Base-by-base conservation (phyloP, 768 basidiomycete species). In the Leccinellum rugosiceps region DNA sequence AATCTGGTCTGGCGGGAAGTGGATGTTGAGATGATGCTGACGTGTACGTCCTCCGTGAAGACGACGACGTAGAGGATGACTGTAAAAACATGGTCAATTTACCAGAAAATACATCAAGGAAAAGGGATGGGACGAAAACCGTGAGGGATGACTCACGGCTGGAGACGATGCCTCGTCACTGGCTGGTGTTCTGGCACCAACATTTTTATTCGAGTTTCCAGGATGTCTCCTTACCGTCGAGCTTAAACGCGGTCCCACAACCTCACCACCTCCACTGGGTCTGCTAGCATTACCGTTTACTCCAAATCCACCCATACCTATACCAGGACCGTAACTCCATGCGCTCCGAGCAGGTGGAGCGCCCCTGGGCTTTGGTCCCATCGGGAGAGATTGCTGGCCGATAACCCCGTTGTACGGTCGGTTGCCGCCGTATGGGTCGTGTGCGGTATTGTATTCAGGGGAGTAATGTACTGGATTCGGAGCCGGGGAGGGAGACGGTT, bases 61-160 rank as follows among this genome's bases (percentile, higher is more conserved):
- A 90, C 0, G 90, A 91, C 6, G 92, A 91, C 2, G 85, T 85
- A 6, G 87, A 87, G 47, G 90, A 90, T 30, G 88, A 90, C 88
- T 83, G 61, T 38, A 56, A 51, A n/a, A 76, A 50, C 23, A 11
- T n/a, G 4, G 31, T 57, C 6, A 19, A 32, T 48, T 51, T 34
- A 21, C 28, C 35, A 31, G 10, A 25, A 54, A 30, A 48, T 38
- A 44, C 6, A 50, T 26, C 30, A 21, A n/a, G 15, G 28, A 32
- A 34, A 14, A 11, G 31, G 41, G 35, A 41, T 34, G 25, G 11
- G 28, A 43, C 47, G 14, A 56, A n/a, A 53, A 47, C 23, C 31
- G 30, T 25, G 50, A 56, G 43, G 44, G 58, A 58, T 48, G 53
- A 82, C 90, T 80, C 71, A 92, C 91, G 55, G 88, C 80, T 51